Evolutionary conservation across 177 flowering plant genomes (phyloP).

Genomic region (Vitis hybrid): DNA sequence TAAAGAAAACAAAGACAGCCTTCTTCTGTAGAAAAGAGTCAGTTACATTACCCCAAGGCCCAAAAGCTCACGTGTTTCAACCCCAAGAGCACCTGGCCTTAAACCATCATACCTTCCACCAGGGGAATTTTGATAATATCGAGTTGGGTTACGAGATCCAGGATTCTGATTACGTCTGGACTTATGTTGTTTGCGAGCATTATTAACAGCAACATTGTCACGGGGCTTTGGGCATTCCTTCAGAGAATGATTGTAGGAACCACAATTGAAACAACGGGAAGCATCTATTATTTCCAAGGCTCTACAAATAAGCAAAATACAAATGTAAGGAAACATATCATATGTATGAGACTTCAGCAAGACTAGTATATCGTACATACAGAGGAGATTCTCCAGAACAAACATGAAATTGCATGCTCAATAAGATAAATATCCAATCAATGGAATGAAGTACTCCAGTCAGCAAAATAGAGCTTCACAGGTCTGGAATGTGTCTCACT

Average conservation of each 20-base stretch:
- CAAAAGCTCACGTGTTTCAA: constrained; percentile 71
- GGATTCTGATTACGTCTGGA: constrained; percentile 50
- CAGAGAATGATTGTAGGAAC: constrained; percentile 84
- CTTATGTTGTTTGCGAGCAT: constrained; percentile 74
- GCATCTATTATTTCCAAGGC: constrained; percentile 54
- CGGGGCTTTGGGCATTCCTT: constrained; percentile 94
- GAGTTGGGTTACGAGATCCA: constrained; percentile 51
- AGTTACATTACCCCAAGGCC: constrained; percentile 79
- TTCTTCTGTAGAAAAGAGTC: background rate
- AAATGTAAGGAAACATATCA: constrained; percentile 2
- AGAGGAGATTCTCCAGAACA: too few relatives aligned
- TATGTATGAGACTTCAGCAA: background rate
- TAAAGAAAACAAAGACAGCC: background rate
- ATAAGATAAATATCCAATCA: too few relatives aligned
- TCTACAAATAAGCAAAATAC: constrained; percentile 27
- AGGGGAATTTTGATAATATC: constrained; percentile 80
- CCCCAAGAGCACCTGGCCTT: constrained; percentile 74
- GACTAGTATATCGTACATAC: background rate
- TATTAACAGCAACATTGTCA: constrained; percentile 77
- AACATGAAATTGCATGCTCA: too few relatives aligned
- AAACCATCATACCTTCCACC: constrained; percentile 92
- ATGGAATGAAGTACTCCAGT: too few relatives aligned
- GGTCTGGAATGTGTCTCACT: too few relatives aligned
- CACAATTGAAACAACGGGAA: constrained; percentile 93
- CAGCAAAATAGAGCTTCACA: too few relatives aligned